Evolutionary conservation across 257 asterid genomes (phyloP).

Genomic region (Cinchona pubescens): DNA sequence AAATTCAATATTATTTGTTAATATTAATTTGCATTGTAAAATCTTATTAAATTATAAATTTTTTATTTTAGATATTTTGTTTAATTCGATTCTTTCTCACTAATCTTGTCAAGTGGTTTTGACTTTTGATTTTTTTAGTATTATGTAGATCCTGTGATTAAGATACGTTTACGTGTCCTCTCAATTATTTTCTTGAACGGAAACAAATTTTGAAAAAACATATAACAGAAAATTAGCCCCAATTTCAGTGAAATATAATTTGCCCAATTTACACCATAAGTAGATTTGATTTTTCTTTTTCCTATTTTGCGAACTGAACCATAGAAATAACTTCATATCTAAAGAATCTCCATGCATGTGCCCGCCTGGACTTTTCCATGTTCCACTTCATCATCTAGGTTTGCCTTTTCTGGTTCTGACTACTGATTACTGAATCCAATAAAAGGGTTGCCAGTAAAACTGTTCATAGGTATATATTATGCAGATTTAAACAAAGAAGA

Average conservation of each 20-base stretch:
- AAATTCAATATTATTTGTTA: too few species aligned
- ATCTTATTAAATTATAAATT: too few species aligned
- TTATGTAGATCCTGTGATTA: too few species aligned
- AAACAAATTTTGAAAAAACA: too few species aligned
- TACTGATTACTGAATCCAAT: conserved; percentile 15
- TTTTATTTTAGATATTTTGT: too few species aligned
- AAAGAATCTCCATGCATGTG: conserved; percentile 10
- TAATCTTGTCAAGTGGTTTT: too few species aligned
- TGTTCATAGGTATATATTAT: neutral
- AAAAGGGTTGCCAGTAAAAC: conserved; percentile 4
- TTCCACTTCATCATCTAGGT: conserved; percentile 1
- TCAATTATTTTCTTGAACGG: too few species aligned
- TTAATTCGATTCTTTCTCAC: too few species aligned
- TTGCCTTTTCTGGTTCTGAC: conserved; percentile 11
- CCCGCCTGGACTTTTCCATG: conserved; percentile 8
- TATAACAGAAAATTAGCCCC: neutral
- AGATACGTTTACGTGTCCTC: too few species aligned
- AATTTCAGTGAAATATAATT: neutral
- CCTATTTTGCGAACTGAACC: neutral
- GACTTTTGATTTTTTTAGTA: too few species aligned
- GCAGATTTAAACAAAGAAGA: conserved; percentile 4
- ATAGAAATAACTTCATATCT: conserved; percentile 2
- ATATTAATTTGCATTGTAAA: too few species aligned
- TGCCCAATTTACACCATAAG: neutral
- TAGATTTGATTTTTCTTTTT: neutral